Percentiles rank a stretch among this genome's conserved stretches.
phyloP scores from a whole-genome alignment of 2,329 filamentous ascomycete species.

The Knoxdaviesia capensis region DNA sequence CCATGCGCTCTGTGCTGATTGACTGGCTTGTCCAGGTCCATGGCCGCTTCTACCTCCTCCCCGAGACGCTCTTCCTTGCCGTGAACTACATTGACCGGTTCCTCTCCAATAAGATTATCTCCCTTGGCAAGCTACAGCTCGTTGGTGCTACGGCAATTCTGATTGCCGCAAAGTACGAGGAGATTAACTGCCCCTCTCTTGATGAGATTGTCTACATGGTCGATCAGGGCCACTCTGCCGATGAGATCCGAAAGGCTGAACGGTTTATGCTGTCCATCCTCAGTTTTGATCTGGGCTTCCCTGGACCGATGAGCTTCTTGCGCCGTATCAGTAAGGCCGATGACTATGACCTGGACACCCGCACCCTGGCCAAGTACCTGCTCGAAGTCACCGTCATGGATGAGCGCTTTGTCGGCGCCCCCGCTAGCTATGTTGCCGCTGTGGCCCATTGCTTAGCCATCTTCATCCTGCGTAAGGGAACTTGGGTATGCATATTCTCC shows the following conservation, averaged over 20 bases:
- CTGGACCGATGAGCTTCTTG: conserved; percentile 97
- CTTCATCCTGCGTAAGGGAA: conserved; percentile 73
- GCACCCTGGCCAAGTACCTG: conserved; percentile 94
- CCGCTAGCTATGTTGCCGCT: conserved; percentile 77
- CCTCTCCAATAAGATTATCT: conserved; percentile 84
- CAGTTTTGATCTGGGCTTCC: conserved; percentile 87
- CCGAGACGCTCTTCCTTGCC: conserved; percentile 84
- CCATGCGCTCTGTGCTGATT: conserved; percentile 92
- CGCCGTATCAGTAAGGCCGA: conserved; percentile 95
- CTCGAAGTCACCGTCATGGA: conserved; percentile 95
- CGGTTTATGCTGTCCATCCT: conserved; percentile 97
- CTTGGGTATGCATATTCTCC: conserved; percentile 50
- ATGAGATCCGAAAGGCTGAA: conserved; percentile 93
- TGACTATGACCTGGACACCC: conserved; percentile 88
- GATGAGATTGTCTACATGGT: conserved; percentile 98
- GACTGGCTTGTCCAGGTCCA: conserved; percentile 98
- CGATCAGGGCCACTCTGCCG: conserved; percentile 68
- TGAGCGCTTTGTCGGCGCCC: conserved; percentile 82
- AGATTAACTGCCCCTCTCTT: conserved; percentile 93
- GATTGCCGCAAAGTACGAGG: conserved; percentile 93
- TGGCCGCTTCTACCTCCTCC: conserved; percentile 70
- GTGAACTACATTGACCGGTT: conserved; percentile 98
- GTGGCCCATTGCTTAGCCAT: conserved; percentile 84
- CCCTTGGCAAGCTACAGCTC: conserved; percentile 82
- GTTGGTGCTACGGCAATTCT: conserved; percentile 93